Conservation (phyloP, 345 rosid genomes). For the Conringia planisiliqua region DNA sequence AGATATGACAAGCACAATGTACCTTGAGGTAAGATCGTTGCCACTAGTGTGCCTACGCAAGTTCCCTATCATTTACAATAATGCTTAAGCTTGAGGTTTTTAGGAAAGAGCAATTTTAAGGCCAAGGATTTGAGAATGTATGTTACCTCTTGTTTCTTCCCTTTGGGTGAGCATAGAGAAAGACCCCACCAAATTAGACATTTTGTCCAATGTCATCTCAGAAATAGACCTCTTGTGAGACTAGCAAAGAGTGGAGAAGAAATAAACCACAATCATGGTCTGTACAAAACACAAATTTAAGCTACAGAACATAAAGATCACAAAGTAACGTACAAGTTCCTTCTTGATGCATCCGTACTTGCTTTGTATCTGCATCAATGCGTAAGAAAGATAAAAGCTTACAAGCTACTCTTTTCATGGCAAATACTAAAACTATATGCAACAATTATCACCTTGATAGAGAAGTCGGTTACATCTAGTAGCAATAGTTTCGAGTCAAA, state of each 20-base stretch:
- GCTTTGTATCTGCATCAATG: conserved; percentile 66
- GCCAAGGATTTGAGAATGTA: conserved; percentile 16
- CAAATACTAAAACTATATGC: not conserved
- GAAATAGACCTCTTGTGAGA: conserved; percentile 71
- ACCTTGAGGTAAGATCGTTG: conserved; percentile 63
- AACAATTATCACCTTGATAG: conserved; percentile 57
- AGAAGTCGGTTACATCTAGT: conserved; percentile 76
- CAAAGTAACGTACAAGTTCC: conserved; percentile 55
- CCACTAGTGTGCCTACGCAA: conserved; percentile 53
- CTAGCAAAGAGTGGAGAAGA: conserved; percentile 39
- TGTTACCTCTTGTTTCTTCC: conserved; percentile 55
- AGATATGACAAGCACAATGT: conserved; percentile 11
- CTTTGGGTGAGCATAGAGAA: conserved; percentile 51
- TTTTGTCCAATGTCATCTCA: conserved; percentile 64
- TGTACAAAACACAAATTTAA: not conserved
- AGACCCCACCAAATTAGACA: conserved; percentile 73
- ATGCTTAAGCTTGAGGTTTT: not conserved
- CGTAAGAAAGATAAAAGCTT: conserved; percentile 4
- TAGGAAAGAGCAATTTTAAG: not conserved
- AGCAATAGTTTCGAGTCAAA: conserved; percentile 81
- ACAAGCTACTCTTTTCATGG: not conserved
- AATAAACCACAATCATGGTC: conserved; percentile 4
- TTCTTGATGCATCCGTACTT: conserved; percentile 73
- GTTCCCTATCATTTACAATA: conserved; percentile 40
- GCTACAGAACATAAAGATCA: not conserved